Evolutionary conservation across 2,329 filamentous ascomycete genomes (phyloP), one percentile per base, ranked within the genome.

Genomic region (Phialophora verrucosa): DNA sequence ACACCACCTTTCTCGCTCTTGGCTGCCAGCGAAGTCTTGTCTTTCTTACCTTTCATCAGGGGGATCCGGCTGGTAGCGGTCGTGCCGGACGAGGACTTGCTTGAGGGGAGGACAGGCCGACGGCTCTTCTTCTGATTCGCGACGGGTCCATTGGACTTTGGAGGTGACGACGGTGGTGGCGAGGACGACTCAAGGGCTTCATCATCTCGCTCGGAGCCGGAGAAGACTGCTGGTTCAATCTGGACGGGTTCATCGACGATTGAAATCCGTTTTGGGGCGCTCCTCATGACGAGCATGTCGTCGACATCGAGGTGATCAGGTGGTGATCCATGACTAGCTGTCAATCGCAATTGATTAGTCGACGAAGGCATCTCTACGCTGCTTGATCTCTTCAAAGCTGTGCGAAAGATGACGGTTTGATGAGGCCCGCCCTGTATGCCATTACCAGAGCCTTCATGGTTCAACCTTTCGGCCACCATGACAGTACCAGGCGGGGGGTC

Each of bases 361-460:
- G 61, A 49, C 7, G 60, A 61, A 10, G 64, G 61, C 23, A 72
- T 63, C 17, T 74, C 71, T 20, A 62, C 66, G 38, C 66, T 72
- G 62, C 65, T 71, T 23, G 65, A 66, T 56, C 68, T 59, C 63
- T 70, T 82, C 59, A 81, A 77, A 12, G 79, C 77, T 4, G 80
- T 81, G 27, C 78, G 74, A 60, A 82, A 82, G 6, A 82, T 78
- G 38, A 83, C 73, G 1, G 79, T 82, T 66, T 83, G 80, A 49
- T 75, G 80, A 23, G 80, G 80, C 14, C 57, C 66, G 20, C 71
- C 67, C 82, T 77, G 25, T 6, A 23, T 35, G 76, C 78, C 35
- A 79, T 82, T 17, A 74, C 82, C 49, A 76, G 78, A 31, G 82
- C 78, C 72, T 77, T 85, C 72, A 82, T 87, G 67, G 82, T 84